Conservation (phyloP, 2,329 filamentous ascomycete genomes). For the Fulvia fulva region DNA sequence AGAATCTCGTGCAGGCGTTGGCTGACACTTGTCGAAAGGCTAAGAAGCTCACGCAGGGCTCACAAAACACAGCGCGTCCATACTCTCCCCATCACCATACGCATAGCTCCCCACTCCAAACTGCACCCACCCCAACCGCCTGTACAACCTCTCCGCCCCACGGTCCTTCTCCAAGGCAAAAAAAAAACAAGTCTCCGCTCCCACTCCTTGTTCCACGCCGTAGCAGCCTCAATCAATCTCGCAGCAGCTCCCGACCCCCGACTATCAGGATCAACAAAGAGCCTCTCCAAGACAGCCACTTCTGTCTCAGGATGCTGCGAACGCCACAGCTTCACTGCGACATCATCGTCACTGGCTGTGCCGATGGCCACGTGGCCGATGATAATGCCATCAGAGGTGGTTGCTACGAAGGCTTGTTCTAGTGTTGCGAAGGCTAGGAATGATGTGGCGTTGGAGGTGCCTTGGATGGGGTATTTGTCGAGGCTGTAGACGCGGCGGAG, state of each 20-base stretch:
- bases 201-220: slow-evolving; percentile 4
- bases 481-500: slow-evolving; percentile 21
- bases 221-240: slow-evolving; percentile 14
- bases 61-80: slow-evolving; percentile 15
- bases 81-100: slow-evolving; percentile 3
- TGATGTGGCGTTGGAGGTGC: slow-evolving; percentile 15
- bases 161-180: slow-evolving; percentile 23
- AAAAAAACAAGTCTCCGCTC: slow-evolving; percentile 19
- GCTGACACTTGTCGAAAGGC: too few relatives aligned
- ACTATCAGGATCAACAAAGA: slow-evolving; percentile 22
- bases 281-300: slow-evolving; percentile 21
- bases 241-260: slow-evolving; percentile 16
- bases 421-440: slow-evolving; percentile 12
- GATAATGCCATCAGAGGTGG: slow-evolving; percentile 10
- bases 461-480: slow-evolving; percentile 29
- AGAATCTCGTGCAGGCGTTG: too few relatives aligned
- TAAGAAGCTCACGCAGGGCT: too few relatives aligned
- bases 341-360: slow-evolving; percentile 13
- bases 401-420: slow-evolving; percentile 24
- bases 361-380: slow-evolving; percentile 22
- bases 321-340: slow-evolving; percentile 19
- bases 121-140: slow-evolving; percentile 21
- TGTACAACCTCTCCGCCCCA: slow-evolving; percentile 22
- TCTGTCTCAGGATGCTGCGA: slow-evolving; percentile 3
- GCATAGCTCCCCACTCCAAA: slow-evolving; percentile 10